Conservation (phyloP, 352 stramenopile genomes). For the Phytophthora vignae region DNA sequence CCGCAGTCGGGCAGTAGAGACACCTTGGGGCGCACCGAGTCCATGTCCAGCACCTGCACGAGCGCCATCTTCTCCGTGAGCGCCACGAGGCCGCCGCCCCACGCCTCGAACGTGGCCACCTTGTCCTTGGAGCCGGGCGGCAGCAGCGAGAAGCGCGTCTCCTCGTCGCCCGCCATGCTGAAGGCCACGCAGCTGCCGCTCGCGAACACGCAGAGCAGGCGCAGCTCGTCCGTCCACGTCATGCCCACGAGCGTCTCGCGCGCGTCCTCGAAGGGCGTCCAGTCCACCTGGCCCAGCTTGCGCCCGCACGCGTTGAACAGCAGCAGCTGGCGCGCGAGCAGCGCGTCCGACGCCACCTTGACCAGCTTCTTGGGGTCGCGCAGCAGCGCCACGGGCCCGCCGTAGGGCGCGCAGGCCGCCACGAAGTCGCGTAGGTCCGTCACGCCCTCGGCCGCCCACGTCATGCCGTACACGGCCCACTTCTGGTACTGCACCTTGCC, state of each 20-base stretch:
- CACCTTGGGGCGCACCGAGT: conserved; percentile 83
- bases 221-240: conserved; percentile 86
- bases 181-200: conserved; percentile 78
- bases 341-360: conserved; percentile 59
- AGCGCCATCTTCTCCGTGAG: conserved; percentile 87
- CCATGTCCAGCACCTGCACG: conserved; percentile 81
- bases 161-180: conserved; percentile 72
- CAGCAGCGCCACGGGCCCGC: conserved; percentile 74
- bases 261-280: conserved; percentile 76
- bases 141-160: conserved; percentile 78
- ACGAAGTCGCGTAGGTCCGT: conserved; percentile 76
- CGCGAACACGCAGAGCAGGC: conserved; percentile 82
- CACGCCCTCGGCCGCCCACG: conserved; percentile 60
- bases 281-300: conserved; percentile 67
- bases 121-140: conserved; percentile 74
- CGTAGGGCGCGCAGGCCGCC: conserved; percentile 66
- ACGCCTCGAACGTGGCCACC: conserved; percentile 79
- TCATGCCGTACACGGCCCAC: conserved; percentile 77
- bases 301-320: conserved; percentile 82
- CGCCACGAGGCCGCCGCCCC: conserved; percentile 77
- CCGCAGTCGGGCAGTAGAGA: conserved; percentile 76
- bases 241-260: conserved; percentile 75
- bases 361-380: conserved; percentile 82
- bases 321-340: conserved; percentile 65
- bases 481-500: conserved; percentile 91